These are phyloP conservation scores for Eucalyptus albens DNA, from an alignment of 345 rosid species.

Conservation along the genomic window DNA sequence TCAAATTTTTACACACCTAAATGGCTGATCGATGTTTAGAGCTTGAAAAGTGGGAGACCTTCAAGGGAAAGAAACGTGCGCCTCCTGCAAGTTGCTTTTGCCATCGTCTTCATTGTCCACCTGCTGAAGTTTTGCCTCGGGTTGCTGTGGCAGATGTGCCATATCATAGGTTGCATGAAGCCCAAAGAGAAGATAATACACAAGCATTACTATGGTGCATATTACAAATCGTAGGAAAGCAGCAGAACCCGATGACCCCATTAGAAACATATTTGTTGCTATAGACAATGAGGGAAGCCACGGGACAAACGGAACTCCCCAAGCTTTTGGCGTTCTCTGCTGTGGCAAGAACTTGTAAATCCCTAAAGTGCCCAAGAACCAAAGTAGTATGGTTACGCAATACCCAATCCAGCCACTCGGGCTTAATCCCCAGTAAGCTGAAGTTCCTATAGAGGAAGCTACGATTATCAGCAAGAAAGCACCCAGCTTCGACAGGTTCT, in stretches of 20 bases:
- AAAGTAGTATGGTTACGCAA: conserved; percentile 27
- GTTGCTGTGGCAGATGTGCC: conserved; percentile 19
- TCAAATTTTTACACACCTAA: neutral
- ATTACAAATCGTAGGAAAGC: conserved; percentile 39
- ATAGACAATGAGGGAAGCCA: conserved; percentile 59
- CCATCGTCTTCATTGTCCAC: neutral
- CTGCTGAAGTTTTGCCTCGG: neutral
- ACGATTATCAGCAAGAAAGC: conserved; percentile 22
- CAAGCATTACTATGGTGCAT: conserved; percentile 39
- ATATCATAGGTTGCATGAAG: conserved; percentile 57
- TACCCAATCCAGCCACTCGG: conserved; percentile 43
- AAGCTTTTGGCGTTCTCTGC: conserved; percentile 40
- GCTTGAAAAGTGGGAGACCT: neutral
- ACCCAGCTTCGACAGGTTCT: conserved; percentile 19
- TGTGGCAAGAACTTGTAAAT: conserved; percentile 26
- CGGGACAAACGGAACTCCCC: conserved; percentile 70
- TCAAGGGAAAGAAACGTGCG: neutral
- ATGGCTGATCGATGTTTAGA: neutral
- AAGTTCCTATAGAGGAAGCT: conserved; percentile 39
- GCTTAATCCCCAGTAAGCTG: conserved; percentile 46
- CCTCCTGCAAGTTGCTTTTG: neutral
- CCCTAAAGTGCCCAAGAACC: conserved; percentile 41
- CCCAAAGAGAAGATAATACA: conserved; percentile 45
- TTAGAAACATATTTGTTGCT: conserved; percentile 48
- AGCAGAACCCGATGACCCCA: conserved; percentile 28